These are phyloP conservation scores for Oryza australiensis DNA, from an alignment of 176 grass and related monocot genomes.

Conservation along the genomic window DNA sequence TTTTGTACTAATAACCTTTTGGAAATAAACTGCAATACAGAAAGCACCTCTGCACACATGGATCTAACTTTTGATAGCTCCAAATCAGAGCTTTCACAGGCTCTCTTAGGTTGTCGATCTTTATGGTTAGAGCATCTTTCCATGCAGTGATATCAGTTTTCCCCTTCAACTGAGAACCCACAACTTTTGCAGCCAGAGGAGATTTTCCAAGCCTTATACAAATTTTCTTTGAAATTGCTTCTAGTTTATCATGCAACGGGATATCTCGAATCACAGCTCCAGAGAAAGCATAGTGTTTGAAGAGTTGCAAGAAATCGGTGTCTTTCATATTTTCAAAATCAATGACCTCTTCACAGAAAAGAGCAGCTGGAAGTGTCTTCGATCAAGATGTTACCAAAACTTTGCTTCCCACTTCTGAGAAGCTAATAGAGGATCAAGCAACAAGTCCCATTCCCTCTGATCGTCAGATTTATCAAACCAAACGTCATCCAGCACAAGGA, in stretches of 20 bases:
- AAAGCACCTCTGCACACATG: conserved; percentile 20
- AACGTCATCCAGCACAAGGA: conserved; percentile 8
- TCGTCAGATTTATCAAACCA: background rate
- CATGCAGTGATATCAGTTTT: background rate
- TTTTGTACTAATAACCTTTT: background rate
- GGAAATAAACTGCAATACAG: conserved; percentile 20
- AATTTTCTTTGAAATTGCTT: background rate
- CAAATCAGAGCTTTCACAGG: background rate
- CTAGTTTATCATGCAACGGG: background rate
- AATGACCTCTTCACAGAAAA: background rate
- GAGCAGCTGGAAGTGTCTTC: background rate
- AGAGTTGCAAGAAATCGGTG: background rate
- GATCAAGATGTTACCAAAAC: conserved; percentile 1
- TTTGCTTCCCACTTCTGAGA: background rate
- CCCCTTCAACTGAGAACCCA: background rate
- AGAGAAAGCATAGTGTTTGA: conserved; percentile 24
- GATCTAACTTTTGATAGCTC: conserved; percentile 34
- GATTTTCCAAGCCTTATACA: conserved; percentile 11
- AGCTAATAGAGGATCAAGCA: background rate
- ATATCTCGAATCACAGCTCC: background rate
- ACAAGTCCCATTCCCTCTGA: background rate
- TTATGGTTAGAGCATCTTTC: background rate
- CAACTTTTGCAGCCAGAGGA: conserved; percentile 28
- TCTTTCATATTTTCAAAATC: background rate
- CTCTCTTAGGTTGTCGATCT: background rate